Conservation (phyloP, 345 rosid genomes). For the Crucihimalaya himalaica region DNA sequence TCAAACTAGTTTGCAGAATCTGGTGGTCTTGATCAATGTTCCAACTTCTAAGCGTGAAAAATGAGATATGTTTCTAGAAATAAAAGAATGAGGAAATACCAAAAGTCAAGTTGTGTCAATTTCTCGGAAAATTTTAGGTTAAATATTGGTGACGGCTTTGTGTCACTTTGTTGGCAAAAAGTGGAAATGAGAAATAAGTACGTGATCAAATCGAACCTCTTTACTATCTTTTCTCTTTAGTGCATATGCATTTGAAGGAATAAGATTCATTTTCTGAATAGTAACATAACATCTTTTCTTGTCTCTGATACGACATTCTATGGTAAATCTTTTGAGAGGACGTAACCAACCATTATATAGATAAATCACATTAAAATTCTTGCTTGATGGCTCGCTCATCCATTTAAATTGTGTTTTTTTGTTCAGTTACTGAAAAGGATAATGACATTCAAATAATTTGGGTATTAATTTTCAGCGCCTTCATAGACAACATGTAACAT, state of each 20-base stretch:
- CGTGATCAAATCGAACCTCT: conserved; percentile 12
- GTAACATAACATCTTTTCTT: not conserved
- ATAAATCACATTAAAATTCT: not conserved
- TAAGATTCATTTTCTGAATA: not conserved
- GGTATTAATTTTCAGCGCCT: not conserved
- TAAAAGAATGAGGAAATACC: not conserved
- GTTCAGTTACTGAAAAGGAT: not conserved
- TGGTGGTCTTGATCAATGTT: not conserved
- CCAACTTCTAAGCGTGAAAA: not conserved
- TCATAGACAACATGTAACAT: not conserved
- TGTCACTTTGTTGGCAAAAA: conserved; percentile 20
- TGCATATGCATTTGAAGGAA: conserved; percentile 1
- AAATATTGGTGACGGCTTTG: conserved; percentile 20
- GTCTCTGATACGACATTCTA: not conserved
- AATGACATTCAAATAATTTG: not conserved
- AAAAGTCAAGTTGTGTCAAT: conserved; percentile 18
- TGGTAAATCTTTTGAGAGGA: not conserved
- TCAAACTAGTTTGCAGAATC: conserved; percentile 13
- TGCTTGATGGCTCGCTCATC: not conserved
- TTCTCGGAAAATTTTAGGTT: conserved; percentile 17
- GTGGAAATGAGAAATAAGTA: conserved; percentile 2
- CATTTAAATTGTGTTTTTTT: not conserved
- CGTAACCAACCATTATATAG: not conserved
- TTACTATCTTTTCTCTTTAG: not conserved
- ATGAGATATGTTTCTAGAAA: conserved; percentile 10